phyloP scores from a whole-genome alignment of 148 eudicot genomes.

The Nepenthes gracilis region DNA sequence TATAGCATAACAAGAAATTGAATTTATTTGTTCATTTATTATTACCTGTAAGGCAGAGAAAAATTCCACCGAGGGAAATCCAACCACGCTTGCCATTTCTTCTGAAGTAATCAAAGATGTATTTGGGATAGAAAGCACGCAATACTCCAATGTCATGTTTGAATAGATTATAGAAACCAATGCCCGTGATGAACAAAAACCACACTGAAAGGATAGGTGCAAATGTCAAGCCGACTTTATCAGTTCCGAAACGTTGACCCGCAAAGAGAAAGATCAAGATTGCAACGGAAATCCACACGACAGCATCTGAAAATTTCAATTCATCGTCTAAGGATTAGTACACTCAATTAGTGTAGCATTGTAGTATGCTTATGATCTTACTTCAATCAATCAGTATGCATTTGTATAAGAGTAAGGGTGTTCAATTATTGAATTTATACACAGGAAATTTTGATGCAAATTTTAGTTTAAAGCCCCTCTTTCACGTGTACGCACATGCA shows the following conservation, averaged over 20 bases:
- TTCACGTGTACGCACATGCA: no score
- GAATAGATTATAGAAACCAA: constrained; percentile 5
- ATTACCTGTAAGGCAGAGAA: constrained; percentile 5
- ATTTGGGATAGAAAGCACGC: constrained; percentile 6
- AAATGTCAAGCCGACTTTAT: constrained; percentile 5
- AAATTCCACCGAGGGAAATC: constrained; percentile 5
- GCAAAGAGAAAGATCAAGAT: constrained; percentile 2
- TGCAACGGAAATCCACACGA: constrained; percentile 2
- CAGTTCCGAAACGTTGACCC: constrained; percentile 6
- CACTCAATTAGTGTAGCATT: no score
- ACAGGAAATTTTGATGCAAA: no score
- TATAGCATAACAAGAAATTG: no score
- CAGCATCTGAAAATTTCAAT: background rate
- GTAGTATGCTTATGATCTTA: no score
- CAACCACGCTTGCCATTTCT: constrained; percentile 2
- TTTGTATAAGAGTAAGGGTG: no score
- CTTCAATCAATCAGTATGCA: no score
- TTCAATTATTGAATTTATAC: no score
- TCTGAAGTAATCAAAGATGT: constrained; percentile 4
- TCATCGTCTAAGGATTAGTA: background rate
- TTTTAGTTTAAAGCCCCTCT: no score
- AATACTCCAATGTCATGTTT: background rate
- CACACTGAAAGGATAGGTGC: constrained; percentile 5
- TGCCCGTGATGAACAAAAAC: constrained; percentile 1
- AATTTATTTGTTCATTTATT: no score